Evolutionary conservation across 2,329 filamentous ascomycete species (phyloP), one percentile per base, ranked within the genome.

Genomic region (Aureobasidium sp.): DNA sequence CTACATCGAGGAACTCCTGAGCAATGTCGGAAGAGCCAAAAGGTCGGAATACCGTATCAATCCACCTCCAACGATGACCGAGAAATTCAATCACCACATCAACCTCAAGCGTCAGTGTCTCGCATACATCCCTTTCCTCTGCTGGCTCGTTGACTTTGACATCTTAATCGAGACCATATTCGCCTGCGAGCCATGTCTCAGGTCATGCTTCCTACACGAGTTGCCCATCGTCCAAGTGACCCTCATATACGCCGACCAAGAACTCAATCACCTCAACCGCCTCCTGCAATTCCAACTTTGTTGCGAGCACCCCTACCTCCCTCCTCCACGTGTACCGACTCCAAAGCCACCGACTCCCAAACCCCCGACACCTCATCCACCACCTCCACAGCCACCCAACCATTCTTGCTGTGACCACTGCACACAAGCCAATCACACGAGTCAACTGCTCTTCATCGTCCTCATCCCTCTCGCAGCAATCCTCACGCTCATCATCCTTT

Each of bases 61-160:
- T 17, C 52, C 52, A 34, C 52, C 52, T 15, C 52, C 52, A 15
- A 56, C 52, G 1, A 7, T 26, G 6, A n/a, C 10, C 26, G 52
- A 44, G 17, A 42, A 27, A 12, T 44, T 23, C 34, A 27, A 56
- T 8, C 39, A 56, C 27, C 52, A 56, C 26, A 23, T 56, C 26
- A 20, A 15, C 17, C 52, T 56, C 37, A 37, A 56, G 20, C 27
- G 29, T 8, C 37, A 27, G 34, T 56, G 52, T 20, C 52, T 56
- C 52, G 52, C 52, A 23, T 56, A 56, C 39, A 56, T 44, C 9
- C 39, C 52, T 6, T 56, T 56, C 13, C 52, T 56, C 17, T 42
- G 52, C 37, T 56, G 52, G 52, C 52, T 56, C 27, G 23, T 20
- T 27, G 52, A 56, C 17, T 56, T 56, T 26, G 52, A 56, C 13